phyloP scores from a whole-genome alignment of 257 asterid genomes.

The Solanum arcanum region DNA sequence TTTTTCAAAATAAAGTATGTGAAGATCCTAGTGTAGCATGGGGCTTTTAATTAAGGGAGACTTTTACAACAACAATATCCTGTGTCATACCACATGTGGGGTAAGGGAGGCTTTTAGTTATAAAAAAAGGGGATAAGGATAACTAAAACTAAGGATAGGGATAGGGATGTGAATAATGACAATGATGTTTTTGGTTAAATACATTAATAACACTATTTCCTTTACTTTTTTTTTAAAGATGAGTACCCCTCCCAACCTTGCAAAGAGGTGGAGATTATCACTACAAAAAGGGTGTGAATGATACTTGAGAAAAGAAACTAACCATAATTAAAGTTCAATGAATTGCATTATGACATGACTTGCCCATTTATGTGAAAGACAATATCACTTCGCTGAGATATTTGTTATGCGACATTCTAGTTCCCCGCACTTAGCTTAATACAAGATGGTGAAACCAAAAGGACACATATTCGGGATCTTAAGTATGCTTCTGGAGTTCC shows the following conservation, averaged over 20 bases:
- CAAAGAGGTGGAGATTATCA: not conserved
- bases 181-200: not conserved
- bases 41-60: not conserved
- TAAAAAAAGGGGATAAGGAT: not conserved
- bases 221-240: not conserved
- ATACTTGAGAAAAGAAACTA: not conserved
- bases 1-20: not conserved
- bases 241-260: not conserved
- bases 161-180: not conserved
- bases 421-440: not conserved
- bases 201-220: not conserved
- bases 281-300: not conserved
- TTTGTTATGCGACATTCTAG: not conserved
- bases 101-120: not conserved
- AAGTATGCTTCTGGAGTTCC: not conserved
- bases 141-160: not conserved
- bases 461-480: not conserved
- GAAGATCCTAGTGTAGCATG: not conserved
- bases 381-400: not conserved
- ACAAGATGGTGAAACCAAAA: not conserved
- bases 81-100: not conserved
- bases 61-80: not conserved
- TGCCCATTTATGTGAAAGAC: not conserved
- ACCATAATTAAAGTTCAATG: not conserved
- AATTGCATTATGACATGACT: not conserved